Conservation (phyloP, 306 rosid species). For the Citrullus amarus region DNA sequence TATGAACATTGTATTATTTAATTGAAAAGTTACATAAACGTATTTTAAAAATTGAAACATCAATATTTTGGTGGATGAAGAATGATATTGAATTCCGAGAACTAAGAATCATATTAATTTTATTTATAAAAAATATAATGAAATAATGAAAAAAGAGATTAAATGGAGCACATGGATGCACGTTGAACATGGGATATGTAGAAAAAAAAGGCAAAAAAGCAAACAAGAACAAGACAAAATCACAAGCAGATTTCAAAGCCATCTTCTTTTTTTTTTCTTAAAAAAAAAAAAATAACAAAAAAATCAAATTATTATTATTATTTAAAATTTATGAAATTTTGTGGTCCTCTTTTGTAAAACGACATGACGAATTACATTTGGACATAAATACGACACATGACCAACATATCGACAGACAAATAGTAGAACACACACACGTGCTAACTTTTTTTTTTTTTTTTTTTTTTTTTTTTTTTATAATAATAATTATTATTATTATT, state of each 20-base stretch:
- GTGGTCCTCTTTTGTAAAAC: background rate
- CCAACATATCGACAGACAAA: background rate
- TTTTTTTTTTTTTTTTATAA: too few species aligned
- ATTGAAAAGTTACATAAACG: too few species aligned
- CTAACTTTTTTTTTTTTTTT: too few species aligned
- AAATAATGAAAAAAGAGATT: background rate
- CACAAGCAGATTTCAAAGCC: background rate
- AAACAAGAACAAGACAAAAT: background rate
- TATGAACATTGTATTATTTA: too few species aligned
- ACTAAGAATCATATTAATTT: too few species aligned
- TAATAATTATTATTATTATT: too few species aligned
- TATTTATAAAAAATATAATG: background rate
- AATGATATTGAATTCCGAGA: too few species aligned
- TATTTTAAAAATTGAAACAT: too few species aligned
- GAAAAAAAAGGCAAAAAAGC: background rate
- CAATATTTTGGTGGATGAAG: too few species aligned
- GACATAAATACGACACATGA: background rate
- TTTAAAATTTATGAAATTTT: background rate
- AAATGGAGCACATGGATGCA: constrained; percentile 4
- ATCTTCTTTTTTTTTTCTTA: background rate
- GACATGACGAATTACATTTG: background rate
- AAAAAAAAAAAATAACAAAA: too few species aligned
- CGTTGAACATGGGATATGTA: background rate
- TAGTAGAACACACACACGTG: background rate
- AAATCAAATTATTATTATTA: too few species aligned